Percentiles rank a stretch among this genome's conserved stretches.
phyloP scores from a whole-genome alignment of 257 asterid genomes.

The Nicotiana otophora region DNA sequence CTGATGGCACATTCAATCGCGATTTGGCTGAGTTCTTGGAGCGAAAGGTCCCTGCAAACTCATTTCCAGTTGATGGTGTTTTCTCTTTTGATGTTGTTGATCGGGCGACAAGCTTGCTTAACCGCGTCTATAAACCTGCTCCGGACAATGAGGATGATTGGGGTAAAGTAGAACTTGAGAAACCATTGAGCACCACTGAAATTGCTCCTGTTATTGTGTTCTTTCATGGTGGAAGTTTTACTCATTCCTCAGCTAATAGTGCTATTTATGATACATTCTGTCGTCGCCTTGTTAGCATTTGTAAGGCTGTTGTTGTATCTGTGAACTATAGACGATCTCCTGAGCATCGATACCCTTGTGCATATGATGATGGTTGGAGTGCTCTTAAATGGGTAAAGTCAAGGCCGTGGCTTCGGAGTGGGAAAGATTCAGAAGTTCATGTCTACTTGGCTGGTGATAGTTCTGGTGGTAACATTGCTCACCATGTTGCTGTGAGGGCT shows the following conservation, averaged over 20 bases:
- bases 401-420: slow-evolving; percentile 35
- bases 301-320: slow-evolving; percentile 39
- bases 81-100: slow-evolving; percentile 41
- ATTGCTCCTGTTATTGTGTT: slow-evolving; percentile 32
- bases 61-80: slow-evolving; percentile 40
- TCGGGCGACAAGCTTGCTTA: slow-evolving; percentile 24
- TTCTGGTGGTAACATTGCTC: neutral
- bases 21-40: slow-evolving; percentile 43
- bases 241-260: slow-evolving; percentile 44
- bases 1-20: slow-evolving; percentile 45
- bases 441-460: slow-evolving; percentile 29
- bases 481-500: slow-evolving; percentile 32
- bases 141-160: slow-evolving; percentile 25
- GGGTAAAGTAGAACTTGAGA: slow-evolving; percentile 38
- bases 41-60: slow-evolving; percentile 31
- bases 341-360: slow-evolving; percentile 39
- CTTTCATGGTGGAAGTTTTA: slow-evolving; percentile 47
- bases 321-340: slow-evolving; percentile 44
- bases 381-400: slow-evolving; percentile 43
- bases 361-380: slow-evolving; percentile 42
- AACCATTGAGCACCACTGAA: slow-evolving; percentile 33
- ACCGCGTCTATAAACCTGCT: slow-evolving; percentile 33
- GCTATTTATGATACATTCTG: slow-evolving; percentile 44
- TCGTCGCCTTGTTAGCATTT: slow-evolving; percentile 36
- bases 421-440: slow-evolving; percentile 27